phyloP scores from a whole-genome alignment of 208 protist species.

The Leishmania aethiopica region DNA sequence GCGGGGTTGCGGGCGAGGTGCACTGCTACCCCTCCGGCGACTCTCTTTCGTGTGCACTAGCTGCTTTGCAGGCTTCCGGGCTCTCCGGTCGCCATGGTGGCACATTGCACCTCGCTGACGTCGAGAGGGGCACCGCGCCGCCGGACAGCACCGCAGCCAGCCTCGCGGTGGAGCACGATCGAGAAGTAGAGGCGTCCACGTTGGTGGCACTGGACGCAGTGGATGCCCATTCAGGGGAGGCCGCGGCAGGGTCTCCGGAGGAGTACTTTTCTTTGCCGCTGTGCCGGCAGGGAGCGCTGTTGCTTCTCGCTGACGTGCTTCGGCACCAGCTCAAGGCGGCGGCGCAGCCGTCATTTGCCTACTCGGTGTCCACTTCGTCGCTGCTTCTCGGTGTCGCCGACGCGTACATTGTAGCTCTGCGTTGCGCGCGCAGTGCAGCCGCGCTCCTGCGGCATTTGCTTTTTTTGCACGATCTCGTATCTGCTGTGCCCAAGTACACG shows the following conservation, averaged over 20 bases:
- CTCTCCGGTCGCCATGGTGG: not conserved
- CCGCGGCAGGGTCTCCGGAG: not conserved
- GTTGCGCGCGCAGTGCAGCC: conserved; percentile 5
- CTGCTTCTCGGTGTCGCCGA: conserved; percentile 16
- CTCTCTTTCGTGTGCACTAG: not conserved
- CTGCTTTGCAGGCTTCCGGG: not conserved
- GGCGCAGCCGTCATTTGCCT: not conserved
- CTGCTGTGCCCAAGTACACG: conserved; percentile 30
- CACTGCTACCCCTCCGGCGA: not conserved
- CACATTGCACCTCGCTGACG: conserved; percentile 3
- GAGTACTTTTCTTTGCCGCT: not conserved
- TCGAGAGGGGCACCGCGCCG: conserved; percentile 20
- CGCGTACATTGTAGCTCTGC: conserved; percentile 5
- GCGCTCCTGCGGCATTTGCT: conserved; percentile 29
- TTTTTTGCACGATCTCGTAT: conserved; percentile 24
- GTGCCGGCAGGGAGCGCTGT: conserved; percentile 25
- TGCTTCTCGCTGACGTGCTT: conserved; percentile 23
- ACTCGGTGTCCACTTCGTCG: conserved; percentile 13
- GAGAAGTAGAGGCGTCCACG: conserved; percentile 19
- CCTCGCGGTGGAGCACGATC: conserved; percentile 18
- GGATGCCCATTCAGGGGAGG: not conserved
- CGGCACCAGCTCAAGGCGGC: not conserved
- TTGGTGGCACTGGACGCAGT: conserved; percentile 14
- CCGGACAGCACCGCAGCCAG: conserved; percentile 14
- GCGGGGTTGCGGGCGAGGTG: not conserved